Base-by-base conservation (phyloP, 768 basidiomycete species). In the Leccinum imitatum region DNA sequence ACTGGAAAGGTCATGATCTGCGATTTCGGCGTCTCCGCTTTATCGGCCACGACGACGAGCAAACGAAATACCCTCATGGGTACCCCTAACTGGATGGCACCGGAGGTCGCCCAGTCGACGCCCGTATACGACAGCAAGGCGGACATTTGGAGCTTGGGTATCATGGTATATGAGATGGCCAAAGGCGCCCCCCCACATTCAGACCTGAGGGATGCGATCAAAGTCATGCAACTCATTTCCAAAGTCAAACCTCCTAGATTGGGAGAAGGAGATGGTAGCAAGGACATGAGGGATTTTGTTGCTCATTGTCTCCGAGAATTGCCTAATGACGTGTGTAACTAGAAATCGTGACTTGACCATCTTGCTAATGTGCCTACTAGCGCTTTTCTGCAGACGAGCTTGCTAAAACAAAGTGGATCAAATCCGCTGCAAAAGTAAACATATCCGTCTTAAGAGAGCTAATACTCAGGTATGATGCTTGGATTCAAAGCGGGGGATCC, bases 81-180 rank as follows among this genome's bases (percentile, higher is more conserved):
- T 2, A 98, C 97, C 2, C 96, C 95, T 0, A 93, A 97, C 71
- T 98, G 96, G 96, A 99, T 99, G 97, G 97, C 97, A 0, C 97
- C 97, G 0, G 97, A 99, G 74, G 94, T 98, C 3, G 92, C 96
- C 15, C 91, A 93, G 64, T 82, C 83, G 10, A 87, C 91, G 11
- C 86, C 93, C n/a, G 82, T 87, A 47, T 98, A 99, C 74, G 96
- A 99, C 69, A 90, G 91, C 55, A 98, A 97, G 72, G 97, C 96
- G 3, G 97, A 99, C 69, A 93, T 99, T 47, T 98, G 97, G 97
- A 95, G 93, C 69, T 76, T 99, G 59, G 97, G 97, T 6, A 95
- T 99, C 70, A 90, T 95, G 76, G 82, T 96, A 19, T 95, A 93
- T 67, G 97, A 99, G 73, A 96, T 98, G 88, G 86, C 89, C 66